Evolutionary conservation across 495 filamentous ascomycete genomes (phyloP), one percentile per base, ranked within the genome.

Genomic region (Podospora pseudocomata): DNA sequence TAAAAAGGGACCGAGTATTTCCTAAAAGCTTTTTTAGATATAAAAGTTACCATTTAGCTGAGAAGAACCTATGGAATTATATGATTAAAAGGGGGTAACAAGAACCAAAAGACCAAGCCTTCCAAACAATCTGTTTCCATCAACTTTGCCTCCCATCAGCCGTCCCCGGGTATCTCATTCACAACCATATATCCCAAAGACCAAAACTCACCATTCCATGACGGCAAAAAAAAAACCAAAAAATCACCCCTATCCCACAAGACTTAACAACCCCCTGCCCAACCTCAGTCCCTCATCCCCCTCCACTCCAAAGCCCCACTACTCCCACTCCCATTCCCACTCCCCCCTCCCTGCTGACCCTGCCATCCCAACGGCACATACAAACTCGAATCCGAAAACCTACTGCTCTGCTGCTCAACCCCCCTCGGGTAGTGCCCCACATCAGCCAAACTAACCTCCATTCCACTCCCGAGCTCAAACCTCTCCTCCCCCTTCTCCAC

Each of bases 401-500:
- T 63, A n/a, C 28, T 63, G 6, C 28, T 32, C 16, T 39, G 28
- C 7, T 20, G 58, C 20, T 13, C 59, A 28, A 11, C 27, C 7
- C 7, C 26, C 13, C 6, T 9, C 19, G 30, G 23, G 2, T 61
- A 61, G 11, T n/a, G 32, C 16, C 39, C 20, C 18, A 65, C 54
- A 26, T 57, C 49, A 11, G 56, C 64, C 54, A 59, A 20, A 34
- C 27, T 64, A 27, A 66, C 28, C 63, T 69, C 68, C 16, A 30
- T 60, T 60, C 64, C 65, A 39, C 67, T 66, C 34, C 65, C 56
- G 20, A 74, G 20, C 64, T 74, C 72, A 63, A 65, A 70, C 55
- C 54, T 66, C 39, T 15, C n/a, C 49, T 62, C 68, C 27, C 27
- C 63, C 56, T 73, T 70, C 16, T 58, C 63, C 0, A 76, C 68